Evolutionary conservation across 1,284 basidiomycete species (phyloP).

Genomic region (Taiwanofungus camphoratus): DNA sequence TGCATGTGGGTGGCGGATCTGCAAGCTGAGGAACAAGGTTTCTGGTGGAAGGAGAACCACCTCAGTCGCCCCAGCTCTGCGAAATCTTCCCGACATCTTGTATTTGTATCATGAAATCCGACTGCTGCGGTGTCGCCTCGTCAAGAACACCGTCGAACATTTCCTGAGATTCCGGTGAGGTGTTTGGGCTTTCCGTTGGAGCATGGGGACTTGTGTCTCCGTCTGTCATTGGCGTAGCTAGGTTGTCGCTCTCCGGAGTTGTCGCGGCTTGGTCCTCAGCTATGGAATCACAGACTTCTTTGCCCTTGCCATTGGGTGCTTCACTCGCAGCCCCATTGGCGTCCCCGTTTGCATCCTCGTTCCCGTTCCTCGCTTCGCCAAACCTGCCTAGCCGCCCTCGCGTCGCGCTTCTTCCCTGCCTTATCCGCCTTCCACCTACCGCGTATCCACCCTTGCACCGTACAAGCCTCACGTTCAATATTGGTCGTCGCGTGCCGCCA

Average conservation of each 20-base stretch:
- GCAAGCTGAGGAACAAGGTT: no score
- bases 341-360: not conserved
- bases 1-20: no score
- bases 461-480: constrained; percentile 24
- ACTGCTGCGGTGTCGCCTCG: constrained; percentile 14
- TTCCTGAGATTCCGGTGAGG: not conserved
- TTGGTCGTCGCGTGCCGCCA: constrained; percentile 17
- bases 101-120: constrained; percentile 21
- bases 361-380: constrained; percentile 15
- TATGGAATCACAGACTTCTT: not conserved
- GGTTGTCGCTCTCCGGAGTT: not conserved
- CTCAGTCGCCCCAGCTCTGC: constrained; percentile 28
- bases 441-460: constrained; percentile 17
- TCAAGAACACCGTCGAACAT: not conserved
- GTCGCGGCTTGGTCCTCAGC: not conserved
- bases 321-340: not conserved
- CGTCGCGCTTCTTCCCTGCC: constrained; percentile 17
- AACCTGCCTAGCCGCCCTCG: constrained; percentile 24
- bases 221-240: not conserved
- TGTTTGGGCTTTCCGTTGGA: not conserved
- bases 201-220: not conserved
- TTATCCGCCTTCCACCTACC: constrained; percentile 15
- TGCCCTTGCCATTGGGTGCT: not conserved
- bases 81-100: constrained; percentile 26
- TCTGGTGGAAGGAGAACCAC: no score